phyloP scores from a whole-genome alignment of 169 alveolate genomes.

The Amoebophrya sp. region DNA sequence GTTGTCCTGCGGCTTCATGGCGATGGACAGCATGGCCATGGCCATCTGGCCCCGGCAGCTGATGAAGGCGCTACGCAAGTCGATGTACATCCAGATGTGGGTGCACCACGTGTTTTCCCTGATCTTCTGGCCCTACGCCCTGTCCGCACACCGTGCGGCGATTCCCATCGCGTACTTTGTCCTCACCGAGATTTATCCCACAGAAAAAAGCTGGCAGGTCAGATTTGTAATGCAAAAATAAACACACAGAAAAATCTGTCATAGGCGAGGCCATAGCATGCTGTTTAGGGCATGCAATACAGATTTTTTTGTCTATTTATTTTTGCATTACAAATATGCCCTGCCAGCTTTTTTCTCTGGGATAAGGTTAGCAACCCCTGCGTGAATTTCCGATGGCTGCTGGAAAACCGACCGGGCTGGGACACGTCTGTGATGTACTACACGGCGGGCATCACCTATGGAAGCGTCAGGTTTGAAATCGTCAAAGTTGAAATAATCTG shows the following conservation, averaged over 20 bases:
- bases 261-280: too few species aligned
- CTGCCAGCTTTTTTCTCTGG: too few species aligned
- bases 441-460: too few species aligned
- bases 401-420: not conserved
- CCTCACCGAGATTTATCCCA: not conserved
- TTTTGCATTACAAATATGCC: too few species aligned
- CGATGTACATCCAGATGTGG: not conserved
- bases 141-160: not conserved
- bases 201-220: too few species aligned
- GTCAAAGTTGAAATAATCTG: too few species aligned
- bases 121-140: not conserved
- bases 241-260: too few species aligned
- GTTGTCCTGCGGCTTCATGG: not conserved
- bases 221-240: too few species aligned
- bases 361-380: not conserved
- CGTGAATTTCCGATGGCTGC: not conserved
- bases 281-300: too few species aligned
- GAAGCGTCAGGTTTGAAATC: too few species aligned
- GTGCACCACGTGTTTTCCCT: not conserved
- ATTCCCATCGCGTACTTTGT: not conserved
- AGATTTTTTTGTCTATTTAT: too few species aligned
- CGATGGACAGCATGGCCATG: not conserved
- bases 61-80: not conserved
- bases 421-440: not conserved
- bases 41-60: not conserved